Percentiles rank a stretch among this genome's conserved stretches.
Conservation (phyloP, 1,139 yeast species). For the Yamadazyma triangularis region DNA sequence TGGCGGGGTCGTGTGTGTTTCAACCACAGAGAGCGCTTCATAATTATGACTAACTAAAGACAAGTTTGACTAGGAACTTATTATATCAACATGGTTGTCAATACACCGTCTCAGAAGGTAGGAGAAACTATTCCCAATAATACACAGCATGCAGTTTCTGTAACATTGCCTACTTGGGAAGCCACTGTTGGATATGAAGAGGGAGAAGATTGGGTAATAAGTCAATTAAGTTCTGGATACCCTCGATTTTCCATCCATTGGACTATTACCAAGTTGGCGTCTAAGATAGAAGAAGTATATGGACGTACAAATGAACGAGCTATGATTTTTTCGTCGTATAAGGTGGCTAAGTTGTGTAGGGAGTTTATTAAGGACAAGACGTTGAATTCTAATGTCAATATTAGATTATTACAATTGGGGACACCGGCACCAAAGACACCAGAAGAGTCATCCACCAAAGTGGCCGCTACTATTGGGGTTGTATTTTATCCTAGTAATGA, state of each 20-base stretch:
- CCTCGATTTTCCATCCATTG: conserved; percentile 84
- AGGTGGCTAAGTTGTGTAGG: conserved; percentile 80
- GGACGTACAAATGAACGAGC: conserved; percentile 74
- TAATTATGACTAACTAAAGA: too few relatives aligned
- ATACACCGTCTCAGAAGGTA: conserved; percentile 39
- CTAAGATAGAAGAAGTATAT: conserved; percentile 50
- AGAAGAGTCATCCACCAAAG: conserved; percentile 53
- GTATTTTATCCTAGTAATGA: conserved; percentile 65
- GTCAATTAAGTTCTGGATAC: conserved; percentile 79
- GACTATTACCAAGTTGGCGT: conserved; percentile 59
- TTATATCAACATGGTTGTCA: conserved; percentile 1
- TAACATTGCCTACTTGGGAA: conserved; percentile 90
- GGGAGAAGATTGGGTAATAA: conserved; percentile 80
- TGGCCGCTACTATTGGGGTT: conserved; percentile 68
- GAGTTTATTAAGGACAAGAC: conserved; percentile 53
- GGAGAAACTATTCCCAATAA: conserved; percentile 87
- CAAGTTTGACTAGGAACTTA: too few relatives aligned
- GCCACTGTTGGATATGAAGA: conserved; percentile 91
- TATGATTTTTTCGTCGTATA: conserved; percentile 73
- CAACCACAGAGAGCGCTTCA: too few relatives aligned
- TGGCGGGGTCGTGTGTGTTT: too few relatives aligned
- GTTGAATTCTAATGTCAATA: conserved; percentile 14
- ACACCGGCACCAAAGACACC: conserved; percentile 64
- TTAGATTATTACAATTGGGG: conserved; percentile 75
- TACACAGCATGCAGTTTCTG: conserved; percentile 90